These are phyloP conservation scores for Amanita phalloides DNA, from an alignment of 768 basidiomycete genomes.

Conservation along the genomic window DNA sequence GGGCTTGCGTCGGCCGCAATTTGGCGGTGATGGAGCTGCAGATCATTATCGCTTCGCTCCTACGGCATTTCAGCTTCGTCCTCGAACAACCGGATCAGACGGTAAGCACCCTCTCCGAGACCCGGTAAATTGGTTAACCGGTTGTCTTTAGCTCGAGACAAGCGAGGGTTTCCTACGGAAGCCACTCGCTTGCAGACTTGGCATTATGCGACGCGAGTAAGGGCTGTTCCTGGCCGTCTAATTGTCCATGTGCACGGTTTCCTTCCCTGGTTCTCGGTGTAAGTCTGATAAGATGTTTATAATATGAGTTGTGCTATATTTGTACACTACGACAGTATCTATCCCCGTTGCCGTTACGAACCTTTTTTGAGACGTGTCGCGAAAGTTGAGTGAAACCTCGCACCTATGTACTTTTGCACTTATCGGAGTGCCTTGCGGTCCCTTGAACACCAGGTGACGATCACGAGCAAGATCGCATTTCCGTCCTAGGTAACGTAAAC, in stretches of 20 bases:
- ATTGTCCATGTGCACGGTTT: neutral
- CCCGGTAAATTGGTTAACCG: neutral
- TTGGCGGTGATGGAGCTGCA: constrained; percentile 70
- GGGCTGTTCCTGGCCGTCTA: neutral
- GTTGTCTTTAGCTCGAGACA: constrained; percentile 43
- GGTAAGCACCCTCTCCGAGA: constrained; percentile 25
- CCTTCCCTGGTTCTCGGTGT: neutral
- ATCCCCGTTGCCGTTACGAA: too few species aligned
- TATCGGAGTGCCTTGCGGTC: too few species aligned
- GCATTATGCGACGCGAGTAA: constrained; percentile 52
- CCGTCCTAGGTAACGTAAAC: too few species aligned
- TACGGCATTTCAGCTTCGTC: constrained; percentile 67
- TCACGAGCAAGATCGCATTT: too few species aligned
- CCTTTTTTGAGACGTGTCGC: too few species aligned
- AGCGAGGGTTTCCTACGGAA: constrained; percentile 85
- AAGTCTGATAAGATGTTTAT: too few species aligned
- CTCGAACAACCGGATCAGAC: constrained; percentile 46
- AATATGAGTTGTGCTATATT: too few species aligned
- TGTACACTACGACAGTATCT: too few species aligned
- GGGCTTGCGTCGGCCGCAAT: constrained; percentile 80
- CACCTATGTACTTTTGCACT: too few species aligned
- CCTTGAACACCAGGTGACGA: too few species aligned
- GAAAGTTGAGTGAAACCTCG: too few species aligned
- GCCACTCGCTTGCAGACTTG: constrained; percentile 62
- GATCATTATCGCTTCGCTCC: constrained; percentile 72